These are phyloP conservation scores for Closterium sp. DNA, from an alignment of 139 green algal genomes.

Conservation along the genomic window DNA sequence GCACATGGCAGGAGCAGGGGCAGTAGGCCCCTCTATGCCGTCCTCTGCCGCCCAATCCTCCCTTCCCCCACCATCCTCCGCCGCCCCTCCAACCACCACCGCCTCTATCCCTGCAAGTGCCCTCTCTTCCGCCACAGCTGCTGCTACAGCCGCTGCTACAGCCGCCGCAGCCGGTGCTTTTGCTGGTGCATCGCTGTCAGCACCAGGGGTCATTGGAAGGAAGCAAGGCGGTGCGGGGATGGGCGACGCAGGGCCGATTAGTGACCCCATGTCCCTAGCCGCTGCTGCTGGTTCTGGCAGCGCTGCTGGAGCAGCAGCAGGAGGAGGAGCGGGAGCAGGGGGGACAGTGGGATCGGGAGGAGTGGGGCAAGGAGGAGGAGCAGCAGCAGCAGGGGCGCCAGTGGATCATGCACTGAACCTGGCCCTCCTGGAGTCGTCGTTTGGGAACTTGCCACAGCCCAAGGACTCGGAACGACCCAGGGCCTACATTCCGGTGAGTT, in stretches of 20 bases:
- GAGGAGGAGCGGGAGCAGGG: not conserved
- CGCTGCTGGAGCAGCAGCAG: not conserved
- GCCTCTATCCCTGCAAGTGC: not conserved
- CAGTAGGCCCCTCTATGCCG: not conserved
- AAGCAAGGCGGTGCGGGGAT: not conserved
- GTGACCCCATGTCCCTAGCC: not conserved
- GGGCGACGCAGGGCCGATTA: not conserved
- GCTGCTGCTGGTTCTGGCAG: not conserved
- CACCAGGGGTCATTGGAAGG: not conserved
- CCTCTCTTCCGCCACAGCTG: not conserved
- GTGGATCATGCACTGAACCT: constrained; percentile 27
- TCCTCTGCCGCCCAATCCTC: not conserved
- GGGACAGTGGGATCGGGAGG: not conserved
- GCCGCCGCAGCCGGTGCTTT: not conserved
- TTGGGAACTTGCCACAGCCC: constrained; percentile 39
- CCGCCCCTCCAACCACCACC: not conserved
- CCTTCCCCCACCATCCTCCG: not conserved
- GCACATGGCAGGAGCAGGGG: constrained; percentile 3
- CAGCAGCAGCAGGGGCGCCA: no score
- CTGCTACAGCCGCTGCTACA: not conserved
- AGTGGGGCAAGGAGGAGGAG: not conserved
- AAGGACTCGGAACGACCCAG: constrained; percentile 34
- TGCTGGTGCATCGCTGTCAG: not conserved
- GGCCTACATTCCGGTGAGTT: not conserved
- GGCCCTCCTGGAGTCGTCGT: constrained; percentile 29